Evolutionary conservation across 129 eudicot species (phyloP).

Genomic region (Flaveria sonorensis): DNA sequence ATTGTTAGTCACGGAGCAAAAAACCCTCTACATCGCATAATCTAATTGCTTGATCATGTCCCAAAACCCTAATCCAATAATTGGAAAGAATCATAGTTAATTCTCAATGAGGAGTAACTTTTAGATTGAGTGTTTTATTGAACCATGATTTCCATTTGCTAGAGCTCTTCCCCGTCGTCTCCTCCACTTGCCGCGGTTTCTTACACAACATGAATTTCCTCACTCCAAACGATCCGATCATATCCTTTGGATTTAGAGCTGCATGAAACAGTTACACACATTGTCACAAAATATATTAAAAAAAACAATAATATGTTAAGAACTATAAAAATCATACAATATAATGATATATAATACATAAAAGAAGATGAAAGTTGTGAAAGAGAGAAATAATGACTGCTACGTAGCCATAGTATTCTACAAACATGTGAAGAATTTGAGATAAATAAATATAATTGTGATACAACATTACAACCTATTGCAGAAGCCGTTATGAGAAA

Average conservation of each 20-base stretch:
- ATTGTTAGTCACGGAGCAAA: no score
- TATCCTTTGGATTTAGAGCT: constrained; percentile 76
- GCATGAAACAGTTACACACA: not conserved
- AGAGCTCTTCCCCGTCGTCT: constrained; percentile 41
- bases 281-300: no score
- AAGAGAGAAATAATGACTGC: no score
- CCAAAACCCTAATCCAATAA: not conserved
- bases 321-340: no score
- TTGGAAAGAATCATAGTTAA: not conserved
- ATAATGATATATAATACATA: no score
- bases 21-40: no score
- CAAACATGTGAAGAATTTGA: not conserved
- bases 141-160: constrained; percentile 73
- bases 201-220: constrained; percentile 77
- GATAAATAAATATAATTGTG: not conserved
- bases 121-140: constrained; percentile 51
- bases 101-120: constrained; percentile 53
- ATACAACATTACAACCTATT: no score
- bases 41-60: not conserved
- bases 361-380: no score
- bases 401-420: no score
- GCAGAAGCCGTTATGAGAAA: no score
- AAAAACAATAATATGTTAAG: no score
- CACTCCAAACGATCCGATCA: constrained; percentile 70
- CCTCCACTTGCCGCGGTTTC: constrained; percentile 47